Conservation (phyloP, 1,284 basidiomycete genomes). For the Marasmius tenuissimus region DNA sequence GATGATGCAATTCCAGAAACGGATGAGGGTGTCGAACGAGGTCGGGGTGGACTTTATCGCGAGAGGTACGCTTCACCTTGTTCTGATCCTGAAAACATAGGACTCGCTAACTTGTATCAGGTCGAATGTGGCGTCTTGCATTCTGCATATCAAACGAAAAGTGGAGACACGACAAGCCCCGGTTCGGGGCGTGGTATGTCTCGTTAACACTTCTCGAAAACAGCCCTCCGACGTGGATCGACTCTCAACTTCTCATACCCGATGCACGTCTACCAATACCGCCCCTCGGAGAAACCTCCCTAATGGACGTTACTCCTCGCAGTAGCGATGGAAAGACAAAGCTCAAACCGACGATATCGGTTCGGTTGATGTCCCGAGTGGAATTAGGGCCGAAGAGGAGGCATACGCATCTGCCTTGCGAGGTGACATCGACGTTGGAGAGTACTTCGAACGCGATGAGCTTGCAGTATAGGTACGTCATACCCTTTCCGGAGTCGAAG, state of each 20-base stretch:
- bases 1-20: slow-evolving; percentile 64
- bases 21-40: slow-evolving; percentile 62
- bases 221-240: slow-evolving; percentile 60
- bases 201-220: slow-evolving; percentile 53
- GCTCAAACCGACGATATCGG: slow-evolving; percentile 37
- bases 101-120: too few species aligned
- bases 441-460: slow-evolving; percentile 43
- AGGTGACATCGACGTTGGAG: slow-evolving; percentile 45
- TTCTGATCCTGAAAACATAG: too few species aligned
- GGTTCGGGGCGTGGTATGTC: slow-evolving; percentile 55
- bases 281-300: not conserved
- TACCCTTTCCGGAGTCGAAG: not conserved
- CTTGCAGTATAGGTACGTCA: slow-evolving; percentile 49
- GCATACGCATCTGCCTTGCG: slow-evolving; percentile 15
- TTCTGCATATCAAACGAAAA: slow-evolving; percentile 45
- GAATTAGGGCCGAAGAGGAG: slow-evolving; percentile 26
- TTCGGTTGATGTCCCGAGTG: slow-evolving; percentile 39
- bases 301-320: not conserved
- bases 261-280: slow-evolving; percentile 26
- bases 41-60: slow-evolving; percentile 67
- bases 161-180: slow-evolving; percentile 15
- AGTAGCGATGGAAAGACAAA: slow-evolving; percentile 19
- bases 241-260: slow-evolving; percentile 55
- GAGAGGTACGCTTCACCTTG: too few species aligned
- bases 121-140: slow-evolving; percentile 60